Evolutionary conservation across 331 rosid genomes (phyloP), one percentile per base, ranked within the genome.

Genomic region (Malus hybrid): DNA sequence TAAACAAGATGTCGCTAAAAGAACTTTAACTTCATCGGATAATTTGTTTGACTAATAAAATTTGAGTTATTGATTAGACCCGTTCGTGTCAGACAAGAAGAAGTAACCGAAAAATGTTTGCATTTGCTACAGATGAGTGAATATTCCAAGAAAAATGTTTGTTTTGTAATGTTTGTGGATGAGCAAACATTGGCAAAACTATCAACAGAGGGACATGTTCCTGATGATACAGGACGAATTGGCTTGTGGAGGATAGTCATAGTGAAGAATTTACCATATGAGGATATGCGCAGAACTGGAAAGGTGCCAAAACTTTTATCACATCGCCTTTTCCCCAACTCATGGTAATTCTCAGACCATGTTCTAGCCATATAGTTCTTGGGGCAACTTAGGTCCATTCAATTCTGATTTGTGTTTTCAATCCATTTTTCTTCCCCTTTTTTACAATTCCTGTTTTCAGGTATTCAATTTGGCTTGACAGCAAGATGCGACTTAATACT

Each of bases 391-490:
- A 20, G 63, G 20, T 20, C 56, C 24, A 11, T 20, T 56, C 44
- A 71, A 8, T 65, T 48, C 59, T 50, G 34, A 22, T 74, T 79
- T 39, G 67, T 48, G 10, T 59, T 32, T 78, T 70, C 66, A 48
- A 73, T 39, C 14, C 65, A 73, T 66, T 33, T 72, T 27, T 36
- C 55, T 70, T 76, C 36, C 59, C 70, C 57, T 81, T 48, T 59
- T 75, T 57, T 74, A 22, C 63, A 56, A 70, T 78, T 52, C 39
- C 69, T 80, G 80, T 69, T 83, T 83, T 36, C 77, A 94, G 97
- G 97, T 94, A 94, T 78, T 94, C 97, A 14, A 90, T 94, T 85
- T 94, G 99, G 99, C 85, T 94, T 55, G 99, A 94, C 84, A 94
- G 99, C 92, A 94, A 94, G 87, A 86, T 88, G 93, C 90, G 97